Conservation (phyloP, 805 yeast genomes). For the Ogataea parapolymorpha region DNA sequence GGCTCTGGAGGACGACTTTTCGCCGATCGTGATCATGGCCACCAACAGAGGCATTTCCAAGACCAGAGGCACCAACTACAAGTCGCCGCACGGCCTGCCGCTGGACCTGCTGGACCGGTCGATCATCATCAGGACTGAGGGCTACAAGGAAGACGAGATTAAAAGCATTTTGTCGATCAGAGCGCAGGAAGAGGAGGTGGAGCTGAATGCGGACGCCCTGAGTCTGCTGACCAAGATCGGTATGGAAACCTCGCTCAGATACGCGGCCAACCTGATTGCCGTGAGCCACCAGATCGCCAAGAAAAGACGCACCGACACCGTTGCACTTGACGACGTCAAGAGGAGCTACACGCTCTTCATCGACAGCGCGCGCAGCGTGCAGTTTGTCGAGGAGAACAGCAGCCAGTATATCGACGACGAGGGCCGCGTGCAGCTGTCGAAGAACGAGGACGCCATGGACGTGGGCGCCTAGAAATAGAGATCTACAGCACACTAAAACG, state of each 20-base stretch:
- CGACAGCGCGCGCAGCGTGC: conserved; percentile 80
- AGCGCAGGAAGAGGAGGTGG: conserved; percentile 71
- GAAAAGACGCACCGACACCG: conserved; percentile 69
- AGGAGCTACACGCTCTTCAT: conserved; percentile 80
- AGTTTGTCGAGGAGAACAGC: conserved; percentile 51
- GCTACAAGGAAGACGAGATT: conserved; percentile 83
- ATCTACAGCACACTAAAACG: background rate
- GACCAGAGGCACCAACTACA: conserved; percentile 86
- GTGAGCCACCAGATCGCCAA: conserved; percentile 85
- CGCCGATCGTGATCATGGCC: conserved; percentile 94
- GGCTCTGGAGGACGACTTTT: conserved; percentile 86
- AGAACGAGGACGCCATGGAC: conserved; percentile 36
- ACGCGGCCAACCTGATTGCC: conserved; percentile 84
- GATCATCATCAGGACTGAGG: conserved; percentile 85
- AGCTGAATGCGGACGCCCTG: conserved; percentile 65
- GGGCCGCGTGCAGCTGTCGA: conserved; percentile 64
- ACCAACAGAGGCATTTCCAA: conserved; percentile 93
- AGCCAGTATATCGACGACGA: conserved; percentile 70
- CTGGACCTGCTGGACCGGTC: conserved; percentile 90
- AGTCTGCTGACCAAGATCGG: conserved; percentile 74
- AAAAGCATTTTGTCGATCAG: conserved; percentile 78
- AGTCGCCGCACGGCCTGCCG: conserved; percentile 95
- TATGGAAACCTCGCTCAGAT: conserved; percentile 75
- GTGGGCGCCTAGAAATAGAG: conserved; percentile 15
- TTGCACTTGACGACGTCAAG: conserved; percentile 64